These are phyloP conservation scores for Amanita pallidorosea DNA, from an alignment of 768 basidiomycete species.

Conservation along the genomic window DNA sequence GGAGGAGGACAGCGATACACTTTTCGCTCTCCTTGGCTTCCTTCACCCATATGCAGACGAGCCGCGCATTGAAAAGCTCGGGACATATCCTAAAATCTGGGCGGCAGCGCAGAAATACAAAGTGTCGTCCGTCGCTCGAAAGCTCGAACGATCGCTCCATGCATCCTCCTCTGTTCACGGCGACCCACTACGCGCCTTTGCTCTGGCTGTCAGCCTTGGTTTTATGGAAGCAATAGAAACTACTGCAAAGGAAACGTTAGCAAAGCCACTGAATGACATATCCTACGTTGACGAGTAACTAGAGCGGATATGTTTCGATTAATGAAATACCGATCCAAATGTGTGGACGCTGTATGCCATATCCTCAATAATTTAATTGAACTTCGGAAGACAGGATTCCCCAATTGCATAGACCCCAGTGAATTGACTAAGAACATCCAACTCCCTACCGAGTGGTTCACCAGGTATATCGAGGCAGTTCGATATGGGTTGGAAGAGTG, in stretches of 20 bases:
- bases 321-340: not conserved
- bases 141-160: not conserved
- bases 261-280: not conserved
- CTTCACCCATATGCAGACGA: constrained; percentile 2
- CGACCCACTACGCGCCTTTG: constrained; percentile 1
- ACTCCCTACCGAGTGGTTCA: not conserved
- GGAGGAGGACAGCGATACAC: constrained; percentile 6
- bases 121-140: not conserved
- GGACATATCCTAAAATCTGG: not conserved
- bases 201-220: not conserved
- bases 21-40: constrained; percentile 6
- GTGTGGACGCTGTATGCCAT: not conserved
- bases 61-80: not conserved
- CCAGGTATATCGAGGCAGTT: not conserved
- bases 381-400: too few species aligned
- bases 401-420: too few species aligned
- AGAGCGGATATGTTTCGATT: not conserved
- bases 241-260: not conserved
- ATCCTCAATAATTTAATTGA: not conserved
- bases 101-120: constrained; percentile 1
- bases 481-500: too few species aligned
- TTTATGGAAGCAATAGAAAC: not conserved
- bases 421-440: not conserved
- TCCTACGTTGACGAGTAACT: not conserved
- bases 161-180: not conserved